Evolutionary conservation across 441 rosid species (phyloP), one percentile per base, ranked within the genome.

Genomic region (Syzygium malaccense): DNA sequence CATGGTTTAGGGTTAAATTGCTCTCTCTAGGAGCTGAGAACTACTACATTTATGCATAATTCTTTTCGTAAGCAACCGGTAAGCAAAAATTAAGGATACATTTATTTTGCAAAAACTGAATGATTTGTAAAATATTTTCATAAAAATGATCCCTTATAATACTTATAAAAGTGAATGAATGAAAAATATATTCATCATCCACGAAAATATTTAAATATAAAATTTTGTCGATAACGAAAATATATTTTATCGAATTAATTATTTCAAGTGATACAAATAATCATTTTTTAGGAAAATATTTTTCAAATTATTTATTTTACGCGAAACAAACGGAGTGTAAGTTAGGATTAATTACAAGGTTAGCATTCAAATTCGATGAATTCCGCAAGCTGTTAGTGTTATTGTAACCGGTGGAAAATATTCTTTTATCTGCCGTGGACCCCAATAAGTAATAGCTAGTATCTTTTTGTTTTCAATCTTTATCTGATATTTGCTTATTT

Each of bases 381-480:
- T 37, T 23, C 1, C 26, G 4, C 5, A 8, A 11, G 14, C 5
- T 37, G 23, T 17, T 71, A 41, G 41, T 19, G 14, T 68, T 33
- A 25, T 19, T 4, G 11, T 5, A 14, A 33, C 0, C 1, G 0
- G 26, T 8, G 6, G 1, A 71, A 32, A 17, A 10, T 66, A 33
- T 19, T 10, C 19, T 37, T 19, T 33, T 68, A 5, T 71, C 3
- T 71, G 26, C 4, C 2, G 1, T 20, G 6, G 15, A 37, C 41
- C 6, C 41, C 4, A 37, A 3, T 41, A 41, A 41, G 6, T 41
- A 41, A 41, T 4, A 41, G 5, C 41, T 41, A 41, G 5, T 41
- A 4, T 5, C 6, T 4, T 41, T 11, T 13, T 37, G 32, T 11
- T 20, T 33, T 3, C 25, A 19, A 71, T 5, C 48, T 71, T 71